A percentile compares a stretch with the other conserved stretches of the same genome.
phyloP scores from a whole-genome alignment of 306 rosid species.

The Citrullus amarus region DNA sequence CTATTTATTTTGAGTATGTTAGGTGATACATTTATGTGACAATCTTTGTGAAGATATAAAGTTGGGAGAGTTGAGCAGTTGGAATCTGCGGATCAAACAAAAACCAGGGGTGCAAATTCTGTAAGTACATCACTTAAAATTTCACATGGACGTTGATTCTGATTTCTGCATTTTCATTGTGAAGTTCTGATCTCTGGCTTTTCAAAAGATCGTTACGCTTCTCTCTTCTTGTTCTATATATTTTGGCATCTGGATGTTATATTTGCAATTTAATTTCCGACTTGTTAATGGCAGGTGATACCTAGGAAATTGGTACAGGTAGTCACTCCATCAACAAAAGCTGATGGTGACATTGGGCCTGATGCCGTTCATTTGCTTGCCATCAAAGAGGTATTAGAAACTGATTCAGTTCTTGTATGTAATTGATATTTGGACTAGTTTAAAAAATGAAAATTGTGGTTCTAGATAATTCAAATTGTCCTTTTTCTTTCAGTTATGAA shows the following conservation, averaged over 20 bases:
- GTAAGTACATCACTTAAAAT: slow-evolving; percentile 40
- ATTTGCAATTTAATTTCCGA: neutral
- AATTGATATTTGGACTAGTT: neutral
- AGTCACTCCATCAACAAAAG: slow-evolving; percentile 72
- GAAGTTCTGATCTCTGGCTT: neutral
- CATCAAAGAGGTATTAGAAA: slow-evolving; percentile 63
- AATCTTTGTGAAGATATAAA: slow-evolving; percentile 57
- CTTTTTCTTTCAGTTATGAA: neutral
- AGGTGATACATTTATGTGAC: neutral
- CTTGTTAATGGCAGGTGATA: slow-evolving; percentile 44
- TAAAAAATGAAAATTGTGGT: neutral
- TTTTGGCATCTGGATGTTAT: neutral
- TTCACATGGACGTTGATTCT: neutral
- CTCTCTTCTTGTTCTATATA: neutral
- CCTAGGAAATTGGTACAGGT: slow-evolving; percentile 68
- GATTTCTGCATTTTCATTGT: neutral
- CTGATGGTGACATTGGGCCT: slow-evolving; percentile 67
- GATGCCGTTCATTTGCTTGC: slow-evolving; percentile 79
- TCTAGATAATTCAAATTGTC: neutral
- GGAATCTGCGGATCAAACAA: slow-evolving; percentile 73
- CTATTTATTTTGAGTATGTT: neutral
- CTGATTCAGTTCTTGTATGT: neutral
- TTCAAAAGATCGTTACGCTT: neutral
- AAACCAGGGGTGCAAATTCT: slow-evolving; percentile 71
- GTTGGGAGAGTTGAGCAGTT: slow-evolving; percentile 94